Conservation (phyloP, 208 protist genomes). For the Porcisia hertigi region DNA sequence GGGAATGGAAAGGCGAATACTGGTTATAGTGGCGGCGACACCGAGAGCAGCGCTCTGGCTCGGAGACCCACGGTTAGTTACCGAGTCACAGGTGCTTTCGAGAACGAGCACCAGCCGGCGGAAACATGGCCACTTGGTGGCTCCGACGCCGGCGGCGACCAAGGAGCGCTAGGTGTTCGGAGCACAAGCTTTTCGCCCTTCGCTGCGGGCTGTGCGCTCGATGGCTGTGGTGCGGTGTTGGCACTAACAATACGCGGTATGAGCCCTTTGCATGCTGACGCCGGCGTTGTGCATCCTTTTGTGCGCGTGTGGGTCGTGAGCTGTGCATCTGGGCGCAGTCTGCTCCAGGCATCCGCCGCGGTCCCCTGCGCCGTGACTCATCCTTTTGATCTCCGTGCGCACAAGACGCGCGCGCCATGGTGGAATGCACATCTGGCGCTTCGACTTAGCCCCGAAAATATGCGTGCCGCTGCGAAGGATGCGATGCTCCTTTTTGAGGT, state of each 20-base stretch:
- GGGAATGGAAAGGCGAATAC: background rate
- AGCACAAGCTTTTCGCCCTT: background rate
- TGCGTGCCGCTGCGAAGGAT: constrained; percentile 20
- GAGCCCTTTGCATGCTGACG: constrained; percentile 71
- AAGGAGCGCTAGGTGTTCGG: background rate
- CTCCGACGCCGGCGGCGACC: background rate
- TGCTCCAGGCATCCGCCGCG: constrained; percentile 26
- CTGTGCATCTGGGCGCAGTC: constrained; percentile 51
- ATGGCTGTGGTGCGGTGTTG: constrained; percentile 22
- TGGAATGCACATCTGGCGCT: constrained; percentile 75
- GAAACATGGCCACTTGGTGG: background rate
- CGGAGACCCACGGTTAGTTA: constrained; percentile 11
- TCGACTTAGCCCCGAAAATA: constrained; percentile 22
- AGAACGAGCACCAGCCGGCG: constrained; percentile 8
- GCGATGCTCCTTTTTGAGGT: constrained; percentile 81
- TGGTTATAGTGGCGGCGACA: background rate
- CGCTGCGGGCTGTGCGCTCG: background rate
- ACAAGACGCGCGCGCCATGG: constrained; percentile 54
- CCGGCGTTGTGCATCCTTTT: constrained; percentile 73
- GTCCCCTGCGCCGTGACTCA: constrained; percentile 65
- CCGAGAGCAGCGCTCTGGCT: background rate
- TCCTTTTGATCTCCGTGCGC: constrained; percentile 74
- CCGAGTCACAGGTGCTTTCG: constrained; percentile 34
- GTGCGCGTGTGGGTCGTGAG: constrained; percentile 84
- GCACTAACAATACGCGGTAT: constrained; percentile 65